Conservation (phyloP, 495 filamentous ascomycete genomes). For the Evernia prunastri region DNA sequence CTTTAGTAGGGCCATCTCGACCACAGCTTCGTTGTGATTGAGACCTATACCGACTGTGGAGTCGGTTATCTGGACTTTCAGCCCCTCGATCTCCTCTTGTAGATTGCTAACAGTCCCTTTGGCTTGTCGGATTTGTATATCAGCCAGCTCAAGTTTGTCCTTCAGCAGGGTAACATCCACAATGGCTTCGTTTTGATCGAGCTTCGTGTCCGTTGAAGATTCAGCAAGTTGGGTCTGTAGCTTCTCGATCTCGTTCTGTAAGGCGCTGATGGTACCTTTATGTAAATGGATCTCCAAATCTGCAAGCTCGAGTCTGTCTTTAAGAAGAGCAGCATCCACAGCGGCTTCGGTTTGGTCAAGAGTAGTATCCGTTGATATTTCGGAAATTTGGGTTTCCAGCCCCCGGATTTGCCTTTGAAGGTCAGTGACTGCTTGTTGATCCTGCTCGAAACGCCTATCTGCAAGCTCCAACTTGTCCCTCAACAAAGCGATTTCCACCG, state of each 20-base stretch:
- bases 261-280: conserved; percentile 6
- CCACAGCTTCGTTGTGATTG: conserved; percentile 7
- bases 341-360: conserved; percentile 13
- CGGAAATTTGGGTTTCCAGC: background rate
- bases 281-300: background rate
- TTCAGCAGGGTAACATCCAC: conserved; percentile 14
- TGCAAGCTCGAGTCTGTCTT: conserved; percentile 7
- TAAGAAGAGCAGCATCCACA: background rate
- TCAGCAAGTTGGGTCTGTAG: conserved; percentile 7
- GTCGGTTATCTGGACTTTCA: background rate
- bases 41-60: background rate
- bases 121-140: conserved; percentile 9
- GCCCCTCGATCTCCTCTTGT: conserved; percentile 7
- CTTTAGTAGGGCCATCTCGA: conserved; percentile 10
- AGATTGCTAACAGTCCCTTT: background rate
- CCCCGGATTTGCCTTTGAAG: background rate
- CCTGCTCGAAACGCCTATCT: conserved; percentile 4
- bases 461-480: conserved; percentile 7
- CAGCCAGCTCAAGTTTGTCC: conserved; percentile 18
- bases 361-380: background rate
- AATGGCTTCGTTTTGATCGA: conserved; percentile 14
- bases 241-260: conserved; percentile 11
- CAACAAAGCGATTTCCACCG: conserved; percentile 5
- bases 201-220: conserved; percentile 4
- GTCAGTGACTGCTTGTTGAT: conserved; percentile 4